phyloP scores from a whole-genome alignment of 2,329 filamentous ascomycete genomes.

The Aspergillus texensis region DNA sequence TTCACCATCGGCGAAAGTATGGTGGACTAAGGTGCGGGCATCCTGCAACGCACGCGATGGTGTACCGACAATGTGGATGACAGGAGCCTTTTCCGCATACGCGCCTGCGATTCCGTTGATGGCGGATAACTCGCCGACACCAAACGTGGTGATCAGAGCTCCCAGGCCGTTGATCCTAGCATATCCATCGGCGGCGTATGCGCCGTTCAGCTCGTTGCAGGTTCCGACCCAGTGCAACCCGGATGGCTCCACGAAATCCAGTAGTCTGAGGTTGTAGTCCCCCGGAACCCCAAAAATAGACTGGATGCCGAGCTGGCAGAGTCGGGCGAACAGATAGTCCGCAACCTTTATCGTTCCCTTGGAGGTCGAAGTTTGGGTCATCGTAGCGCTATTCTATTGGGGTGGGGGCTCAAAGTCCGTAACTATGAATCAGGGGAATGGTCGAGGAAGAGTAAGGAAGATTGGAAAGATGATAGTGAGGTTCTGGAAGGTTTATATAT shows the following conservation, averaged over 20 bases:
- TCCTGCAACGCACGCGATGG: slow-evolving; percentile 51
- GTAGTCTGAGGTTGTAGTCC: neutral
- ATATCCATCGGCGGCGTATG: slow-evolving; percentile 43
- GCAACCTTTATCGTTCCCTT: neutral
- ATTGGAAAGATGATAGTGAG: neutral
- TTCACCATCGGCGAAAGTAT: slow-evolving; percentile 56
- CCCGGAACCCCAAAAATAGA: slow-evolving; percentile 1
- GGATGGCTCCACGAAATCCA: neutral
- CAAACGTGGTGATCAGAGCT: slow-evolving; percentile 42
- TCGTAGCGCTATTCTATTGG: neutral
- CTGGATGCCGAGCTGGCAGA: neutral
- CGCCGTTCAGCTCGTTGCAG: slow-evolving; percentile 27
- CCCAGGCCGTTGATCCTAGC: slow-evolving; percentile 31
- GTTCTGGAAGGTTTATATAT: slow-evolving; percentile 3
- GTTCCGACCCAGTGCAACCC: neutral
- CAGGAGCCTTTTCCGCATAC: slow-evolving; percentile 71
- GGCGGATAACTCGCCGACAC: slow-evolving; percentile 68
- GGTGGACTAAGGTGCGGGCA: slow-evolving; percentile 56
- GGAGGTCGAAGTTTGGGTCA: neutral
- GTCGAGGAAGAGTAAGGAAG: neutral
- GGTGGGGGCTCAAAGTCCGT: neutral
- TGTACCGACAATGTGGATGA: slow-evolving; percentile 64
- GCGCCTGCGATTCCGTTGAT: slow-evolving; percentile 74
- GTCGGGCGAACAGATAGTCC: slow-evolving; percentile 1
- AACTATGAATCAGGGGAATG: neutral